These are phyloP conservation scores for Fusarium setosum DNA, from an alignment of 2,329 filamentous ascomycete genomes.

Conservation along the genomic window DNA sequence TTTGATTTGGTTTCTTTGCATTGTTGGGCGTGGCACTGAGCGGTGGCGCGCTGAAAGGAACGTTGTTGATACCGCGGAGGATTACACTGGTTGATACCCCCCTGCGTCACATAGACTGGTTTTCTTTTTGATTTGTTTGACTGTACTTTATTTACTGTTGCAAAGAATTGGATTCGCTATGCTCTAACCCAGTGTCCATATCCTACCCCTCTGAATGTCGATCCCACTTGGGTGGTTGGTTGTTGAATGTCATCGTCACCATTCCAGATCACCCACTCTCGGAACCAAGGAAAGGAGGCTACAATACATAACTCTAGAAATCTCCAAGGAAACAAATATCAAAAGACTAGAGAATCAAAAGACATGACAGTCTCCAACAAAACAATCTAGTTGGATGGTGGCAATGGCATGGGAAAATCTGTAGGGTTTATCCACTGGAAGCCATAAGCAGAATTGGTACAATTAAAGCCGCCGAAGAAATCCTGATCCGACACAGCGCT, in stretches of 20 bases:
- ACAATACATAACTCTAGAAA: too few species aligned
- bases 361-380: not conserved
- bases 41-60: slow-evolving; percentile 14
- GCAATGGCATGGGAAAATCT: not conserved
- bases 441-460: slow-evolving; percentile 11
- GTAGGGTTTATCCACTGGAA: slow-evolving; percentile 5
- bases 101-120: slow-evolving; percentile 26
- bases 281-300: too few species aligned
- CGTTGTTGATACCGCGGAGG: slow-evolving; percentile 6
- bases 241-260: too few species aligned
- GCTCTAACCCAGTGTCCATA: not conserved
- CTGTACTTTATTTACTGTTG: slow-evolving; percentile 1
- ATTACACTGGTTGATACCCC: slow-evolving; percentile 38
- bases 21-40: slow-evolving; percentile 24
- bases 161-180: slow-evolving; percentile 3
- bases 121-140: slow-evolving; percentile 10
- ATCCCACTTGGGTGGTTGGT: too few species aligned
- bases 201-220: not conserved
- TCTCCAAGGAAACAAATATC: not conserved
- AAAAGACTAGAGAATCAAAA: not conserved
- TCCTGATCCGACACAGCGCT: not conserved
- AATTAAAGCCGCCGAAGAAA: not conserved
- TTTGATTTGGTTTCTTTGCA: slow-evolving; percentile 8
- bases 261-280: too few species aligned
- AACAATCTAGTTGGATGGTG: not conserved